Conservation (phyloP, 2,329 filamentous ascomycete species). For the Fusarium ramigenum region DNA sequence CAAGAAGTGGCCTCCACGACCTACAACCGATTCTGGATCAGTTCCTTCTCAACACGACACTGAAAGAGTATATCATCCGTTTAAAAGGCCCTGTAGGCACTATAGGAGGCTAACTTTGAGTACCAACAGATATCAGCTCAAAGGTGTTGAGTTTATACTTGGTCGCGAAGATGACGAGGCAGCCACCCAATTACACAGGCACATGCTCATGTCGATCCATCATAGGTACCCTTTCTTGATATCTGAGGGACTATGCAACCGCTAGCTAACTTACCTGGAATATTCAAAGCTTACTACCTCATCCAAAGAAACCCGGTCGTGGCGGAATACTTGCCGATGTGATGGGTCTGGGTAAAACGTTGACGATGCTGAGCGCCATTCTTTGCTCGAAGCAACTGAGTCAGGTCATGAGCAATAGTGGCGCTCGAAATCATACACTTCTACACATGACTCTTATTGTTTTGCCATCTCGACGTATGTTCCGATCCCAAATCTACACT, state of each 20-base stretch:
- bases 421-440: fast-evolving
- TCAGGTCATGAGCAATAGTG: fast-evolving
- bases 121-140: background rate
- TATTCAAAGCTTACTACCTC: background rate
- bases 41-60: fast-evolving
- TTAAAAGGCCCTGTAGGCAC: fast-evolving
- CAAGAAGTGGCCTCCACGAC: fast-evolving
- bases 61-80: background rate
- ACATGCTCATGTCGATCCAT: background rate
- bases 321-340: constrained; percentile 1
- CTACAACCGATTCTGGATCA: fast-evolving
- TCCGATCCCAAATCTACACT: fast-evolving
- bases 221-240: fast-evolving
- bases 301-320: fast-evolving
- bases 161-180: fast-evolving
- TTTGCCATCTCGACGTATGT: background rate
- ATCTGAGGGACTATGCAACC: fast-evolving
- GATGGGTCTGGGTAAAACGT: background rate
- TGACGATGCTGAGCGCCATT: background rate
- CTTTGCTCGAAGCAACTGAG: background rate
- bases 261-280: fast-evolving
- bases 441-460: fast-evolving
- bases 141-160: background rate
- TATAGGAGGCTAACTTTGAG: background rate
- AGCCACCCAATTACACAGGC: background rate